Percentiles rank a stretch among this genome's conserved stretches.
phyloP scores from a whole-genome alignment of 176 grass and related monocot species.

The Ensete ventricosum region DNA sequence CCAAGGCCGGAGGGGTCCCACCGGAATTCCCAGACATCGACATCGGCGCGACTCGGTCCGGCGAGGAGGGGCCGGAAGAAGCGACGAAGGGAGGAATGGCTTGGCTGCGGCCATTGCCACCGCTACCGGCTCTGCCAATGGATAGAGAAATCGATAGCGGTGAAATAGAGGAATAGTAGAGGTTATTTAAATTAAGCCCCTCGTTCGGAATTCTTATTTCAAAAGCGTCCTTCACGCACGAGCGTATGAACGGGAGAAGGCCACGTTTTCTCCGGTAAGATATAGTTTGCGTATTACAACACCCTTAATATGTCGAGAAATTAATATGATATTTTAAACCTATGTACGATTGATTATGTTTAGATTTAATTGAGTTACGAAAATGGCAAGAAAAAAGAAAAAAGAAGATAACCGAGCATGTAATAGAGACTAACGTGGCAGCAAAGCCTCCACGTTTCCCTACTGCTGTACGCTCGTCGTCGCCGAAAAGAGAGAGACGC shows the following conservation, averaged over 20 bases:
- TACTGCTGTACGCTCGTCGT: too few relatives aligned
- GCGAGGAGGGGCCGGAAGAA: conserved; percentile 3
- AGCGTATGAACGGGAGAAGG: neutral
- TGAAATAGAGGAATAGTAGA: too few relatives aligned
- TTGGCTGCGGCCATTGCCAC: conserved; percentile 24
- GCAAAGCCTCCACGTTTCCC: too few relatives aligned
- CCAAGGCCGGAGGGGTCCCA: neutral
- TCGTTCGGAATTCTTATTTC: neutral
- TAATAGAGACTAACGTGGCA: too few relatives aligned
- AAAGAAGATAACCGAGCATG: too few relatives aligned
- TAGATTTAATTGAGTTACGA: too few relatives aligned
- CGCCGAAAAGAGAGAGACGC: too few relatives aligned
- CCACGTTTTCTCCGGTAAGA: too few relatives aligned
- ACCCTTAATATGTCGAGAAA: neutral
- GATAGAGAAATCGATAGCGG: conserved; percentile 1
- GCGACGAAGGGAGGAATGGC: conserved; percentile 28
- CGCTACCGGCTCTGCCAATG: conserved; percentile 3
- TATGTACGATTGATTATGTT: too few relatives aligned
- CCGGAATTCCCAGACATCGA: neutral
- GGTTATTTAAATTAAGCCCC: too few relatives aligned
- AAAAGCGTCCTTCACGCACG: neutral
- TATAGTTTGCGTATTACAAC: neutral
- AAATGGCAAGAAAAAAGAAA: too few relatives aligned
- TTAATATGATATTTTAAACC: neutral
- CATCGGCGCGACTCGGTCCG: neutral